These are phyloP conservation scores for Coffea canephora DNA, from an alignment of 257 asterid genomes.

Conservation along the genomic window DNA sequence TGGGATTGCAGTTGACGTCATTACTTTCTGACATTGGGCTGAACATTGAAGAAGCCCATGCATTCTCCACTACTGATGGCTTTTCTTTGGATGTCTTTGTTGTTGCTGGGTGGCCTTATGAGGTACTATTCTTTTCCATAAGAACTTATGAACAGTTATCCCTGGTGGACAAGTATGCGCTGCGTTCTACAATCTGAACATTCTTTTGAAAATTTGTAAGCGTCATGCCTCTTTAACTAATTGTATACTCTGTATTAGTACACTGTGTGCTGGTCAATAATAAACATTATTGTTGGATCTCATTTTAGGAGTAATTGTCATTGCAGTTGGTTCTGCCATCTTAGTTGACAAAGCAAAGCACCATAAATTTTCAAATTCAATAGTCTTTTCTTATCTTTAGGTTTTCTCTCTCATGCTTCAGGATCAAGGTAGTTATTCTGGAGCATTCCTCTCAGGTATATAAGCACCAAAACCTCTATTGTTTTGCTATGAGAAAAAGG, in stretches of 20 bases:
- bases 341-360: slow-evolving; percentile 10
- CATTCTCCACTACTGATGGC: slow-evolving; percentile 53
- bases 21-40: slow-evolving; percentile 51
- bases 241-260: background rate
- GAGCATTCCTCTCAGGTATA: slow-evolving; percentile 12
- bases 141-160: background rate
- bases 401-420: slow-evolving; percentile 23
- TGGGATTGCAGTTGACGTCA: slow-evolving; percentile 39
- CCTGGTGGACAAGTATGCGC: background rate
- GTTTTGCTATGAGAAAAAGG: background rate
- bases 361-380: slow-evolving; percentile 2
- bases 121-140: slow-evolving; percentile 26
- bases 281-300: background rate
- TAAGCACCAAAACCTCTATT: slow-evolving; percentile 3
- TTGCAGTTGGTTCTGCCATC: slow-evolving; percentile 5
- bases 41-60: slow-evolving; percentile 61
- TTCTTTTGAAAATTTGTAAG: background rate
- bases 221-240: background rate
- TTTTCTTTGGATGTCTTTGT: slow-evolving; percentile 57
- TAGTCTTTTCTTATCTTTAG: slow-evolving; percentile 13
- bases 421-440: slow-evolving; percentile 18
- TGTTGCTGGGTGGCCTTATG: slow-evolving; percentile 54
- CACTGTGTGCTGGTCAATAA: background rate
- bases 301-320: background rate
- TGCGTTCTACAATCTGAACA: background rate